Conservation (phyloP, 306 rosid species). For the Medicago ruthenica region DNA sequence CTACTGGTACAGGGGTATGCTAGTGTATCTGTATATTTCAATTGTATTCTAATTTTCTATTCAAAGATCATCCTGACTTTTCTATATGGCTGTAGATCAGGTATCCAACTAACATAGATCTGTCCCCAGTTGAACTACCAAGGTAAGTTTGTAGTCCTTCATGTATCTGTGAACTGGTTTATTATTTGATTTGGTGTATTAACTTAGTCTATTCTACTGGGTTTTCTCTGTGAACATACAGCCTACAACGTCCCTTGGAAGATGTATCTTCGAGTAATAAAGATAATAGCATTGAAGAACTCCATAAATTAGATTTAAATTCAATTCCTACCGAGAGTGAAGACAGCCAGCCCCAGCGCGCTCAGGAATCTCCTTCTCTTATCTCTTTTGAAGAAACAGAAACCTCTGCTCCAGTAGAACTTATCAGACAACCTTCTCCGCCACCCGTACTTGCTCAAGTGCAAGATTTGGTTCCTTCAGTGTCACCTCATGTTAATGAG, state of each 20-base stretch:
- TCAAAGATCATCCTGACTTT: slow-evolving; percentile 49
- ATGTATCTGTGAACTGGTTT: slow-evolving; percentile 22
- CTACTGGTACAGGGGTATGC: slow-evolving; percentile 74
- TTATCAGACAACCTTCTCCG: slow-evolving; percentile 91
- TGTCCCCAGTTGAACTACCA: slow-evolving; percentile 72
- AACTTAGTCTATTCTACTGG: slow-evolving; percentile 28
- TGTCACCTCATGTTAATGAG: slow-evolving; percentile 61
- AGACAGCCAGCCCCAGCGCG: slow-evolving; percentile 44
- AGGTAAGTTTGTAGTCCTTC: slow-evolving; percentile 50
- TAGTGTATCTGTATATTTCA: slow-evolving; percentile 33
- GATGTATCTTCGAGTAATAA: slow-evolving; percentile 47
- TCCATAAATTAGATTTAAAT: slow-evolving; percentile 51
- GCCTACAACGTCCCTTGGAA: slow-evolving; percentile 62
- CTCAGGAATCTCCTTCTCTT: slow-evolving; percentile 67
- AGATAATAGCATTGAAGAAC: slow-evolving; percentile 52
- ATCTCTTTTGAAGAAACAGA: slow-evolving; percentile 79
- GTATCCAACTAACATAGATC: slow-evolving; percentile 82
- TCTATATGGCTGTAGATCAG: slow-evolving; percentile 70
- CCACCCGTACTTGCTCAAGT: slow-evolving; percentile 94
- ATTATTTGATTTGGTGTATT: slow-evolving; percentile 33
- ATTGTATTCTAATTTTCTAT: slow-evolving; percentile 24
- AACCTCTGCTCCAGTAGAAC: slow-evolving; percentile 55
- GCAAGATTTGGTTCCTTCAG: slow-evolving; percentile 77
- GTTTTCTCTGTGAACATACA: slow-evolving; percentile 48
- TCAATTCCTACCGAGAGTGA: slow-evolving; percentile 49